Percentiles rank a stretch among this genome's conserved stretches.
Conservation (phyloP, 202 grass and related monocot genomes). For the Sporobolus alterniflorus region DNA sequence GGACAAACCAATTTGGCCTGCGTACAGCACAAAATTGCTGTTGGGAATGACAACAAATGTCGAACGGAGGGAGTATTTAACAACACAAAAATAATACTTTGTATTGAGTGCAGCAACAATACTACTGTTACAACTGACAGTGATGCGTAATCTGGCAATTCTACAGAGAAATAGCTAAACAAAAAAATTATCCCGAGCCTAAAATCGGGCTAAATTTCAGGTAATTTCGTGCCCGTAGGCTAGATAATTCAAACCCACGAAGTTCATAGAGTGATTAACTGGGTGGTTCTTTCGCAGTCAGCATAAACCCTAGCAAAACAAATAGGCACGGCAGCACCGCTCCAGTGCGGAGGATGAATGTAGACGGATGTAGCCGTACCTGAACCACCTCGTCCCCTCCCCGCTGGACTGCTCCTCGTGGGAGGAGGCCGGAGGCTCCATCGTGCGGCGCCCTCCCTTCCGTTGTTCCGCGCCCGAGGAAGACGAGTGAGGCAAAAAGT, state of each 20-base stretch:
- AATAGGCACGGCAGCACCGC: background rate
- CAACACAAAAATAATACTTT: background rate
- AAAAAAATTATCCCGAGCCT: background rate
- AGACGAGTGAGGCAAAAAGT: background rate
- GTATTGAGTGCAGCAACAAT: background rate
- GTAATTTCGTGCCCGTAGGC: background rate
- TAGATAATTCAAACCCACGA: background rate
- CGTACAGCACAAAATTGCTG: no score
- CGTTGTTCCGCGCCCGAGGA: background rate
- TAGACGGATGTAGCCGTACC: background rate
- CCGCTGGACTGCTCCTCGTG: background rate
- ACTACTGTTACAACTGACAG: background rate
- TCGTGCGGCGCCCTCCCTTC: background rate
- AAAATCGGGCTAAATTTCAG: background rate
- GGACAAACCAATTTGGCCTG: no score
- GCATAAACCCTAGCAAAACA: background rate
- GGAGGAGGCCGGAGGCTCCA: background rate
- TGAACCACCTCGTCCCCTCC: background rate
- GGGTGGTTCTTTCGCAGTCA: background rate
- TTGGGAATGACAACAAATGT: no score
- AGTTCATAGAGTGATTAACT: background rate
- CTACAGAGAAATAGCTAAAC: background rate
- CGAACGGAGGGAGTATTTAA: no score
- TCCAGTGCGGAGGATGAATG: background rate
- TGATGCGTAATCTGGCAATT: background rate